Base-by-base conservation (phyloP, 352 stramenopile species). In the Phytophthora multivora region DNA sequence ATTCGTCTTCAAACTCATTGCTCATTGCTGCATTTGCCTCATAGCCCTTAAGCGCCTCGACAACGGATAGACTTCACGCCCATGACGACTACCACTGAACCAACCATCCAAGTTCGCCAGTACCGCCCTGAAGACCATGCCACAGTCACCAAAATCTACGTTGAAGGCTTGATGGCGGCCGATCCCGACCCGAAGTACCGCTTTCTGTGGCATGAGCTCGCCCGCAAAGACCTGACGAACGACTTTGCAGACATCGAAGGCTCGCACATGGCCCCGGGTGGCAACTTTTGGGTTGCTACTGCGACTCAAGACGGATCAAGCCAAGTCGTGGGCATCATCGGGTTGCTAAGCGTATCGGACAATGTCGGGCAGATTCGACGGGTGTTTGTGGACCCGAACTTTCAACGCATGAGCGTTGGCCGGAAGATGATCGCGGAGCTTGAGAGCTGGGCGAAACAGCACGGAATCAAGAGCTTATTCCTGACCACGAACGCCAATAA, bases 281-380 rank as follows among this genome's bases (percentile, higher is more conserved):
- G 57, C 2, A 75, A 75, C 31, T 71, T 72, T 23, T 72, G 57
- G 62, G 56, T 72, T 21, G 67, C 67, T 0, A 48, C 41, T 0
- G 51, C 30, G 18, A 55, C 46, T 6, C 36, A 41, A 23, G 35
- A 59, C n/a, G 35, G 28, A 25, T 19, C 23, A 21, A 55, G 38
- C 30, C 21, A 38, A 13, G 52, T 75, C 13, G 66, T 63, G 31
- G 66, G 66, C n/a, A 75, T 75, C 25, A 38, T 56, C n/a, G 66
- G 66, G 0, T 18, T 75, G 12, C 26, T 65, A 26, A 57, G 62
- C 13, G 41, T 50, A 38, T 51, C 51, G 1, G 48, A 69, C 36
- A 23, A 28, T 7, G 42, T 58, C 19, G 67, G 56, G 6, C 43
- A 72, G n/a, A 52, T 72, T 21, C 51, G 67, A 25, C 66, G 63